Base-by-base conservation (phyloP, 164 flowering plant species). In the Euptelea pleiosperma region DNA sequence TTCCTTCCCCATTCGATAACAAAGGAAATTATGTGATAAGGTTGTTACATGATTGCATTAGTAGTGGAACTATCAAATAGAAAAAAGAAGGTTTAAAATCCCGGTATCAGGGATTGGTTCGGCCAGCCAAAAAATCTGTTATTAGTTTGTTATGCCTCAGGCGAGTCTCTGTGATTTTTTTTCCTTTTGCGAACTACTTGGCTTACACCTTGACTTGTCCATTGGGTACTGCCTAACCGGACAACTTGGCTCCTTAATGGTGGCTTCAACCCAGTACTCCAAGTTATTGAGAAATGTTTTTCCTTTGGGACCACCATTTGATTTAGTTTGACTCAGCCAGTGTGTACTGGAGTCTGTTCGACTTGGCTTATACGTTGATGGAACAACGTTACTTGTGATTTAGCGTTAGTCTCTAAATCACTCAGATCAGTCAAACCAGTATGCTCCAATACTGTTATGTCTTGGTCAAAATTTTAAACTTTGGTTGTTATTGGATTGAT, bases 21-120 rank as follows among this genome's bases (percentile, higher is more conserved):
- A 73, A 63, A 62, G 99, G 97, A 43, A 93, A 93, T 70, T 93
- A 85, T 75, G 93, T 93, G 52, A 88, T 90, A 67, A 93, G 99
- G 99, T 92, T 72, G 30, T 55, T 53, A 33, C 14, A 2, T 45
- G n/a, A 8, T 36, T 2, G 15, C 37, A 14, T 35, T 24, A 39
- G 47, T 16, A 29, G n/a, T n/a, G n/a, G n/a, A n/a, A n/a, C n/a
- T n/a, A n/a, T n/a, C n/a, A n/a, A n/a, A n/a, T n/a, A n/a, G n/a
- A n/a, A n/a, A n/a, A n/a, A 7, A 26, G 25, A 3, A 14, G 30
- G 3, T 50, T 28, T 45, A 15, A 16, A 29, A 30, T 50, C 22
- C 25, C 15, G 37, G 54, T 50, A 6, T 3, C 22, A 2, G 31
- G 16, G 11, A 15, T 22, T 47, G 31, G 9, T 12, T 52, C 8